Evolutionary conservation across 352 stramenopile species (phyloP), one percentile per base, ranked within the genome.

Genomic region (Nothophytophthora sp.): DNA sequence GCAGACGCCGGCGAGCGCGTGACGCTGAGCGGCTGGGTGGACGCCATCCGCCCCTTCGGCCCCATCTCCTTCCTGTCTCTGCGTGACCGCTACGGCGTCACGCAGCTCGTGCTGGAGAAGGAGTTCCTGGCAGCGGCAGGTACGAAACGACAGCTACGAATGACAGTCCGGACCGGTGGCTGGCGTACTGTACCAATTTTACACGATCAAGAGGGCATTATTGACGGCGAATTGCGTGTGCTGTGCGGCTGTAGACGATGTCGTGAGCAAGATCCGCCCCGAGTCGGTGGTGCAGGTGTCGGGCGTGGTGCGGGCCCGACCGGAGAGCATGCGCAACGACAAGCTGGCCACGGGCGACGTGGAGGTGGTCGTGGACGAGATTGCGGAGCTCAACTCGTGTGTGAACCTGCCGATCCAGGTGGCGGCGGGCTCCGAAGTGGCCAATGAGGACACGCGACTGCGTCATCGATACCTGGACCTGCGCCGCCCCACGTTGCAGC

Each of bases 401-500:
- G 57, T 64, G 20, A 73, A 67, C 29, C 46, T 88, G 36, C 75
- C 81, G 7, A 60, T 93, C 20, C 82, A 91, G 52, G 79, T 92
- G 12, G 66, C 76, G 2, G 70, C 64, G 1, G 73, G 75, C 7
- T 87, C 76, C 0, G 40, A 65, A 23, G 36, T 83, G 12, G 73
- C 81, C 10, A 92, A 68, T 38, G 83, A 92, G 41, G 81, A 91
- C 46, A 90, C 76, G 52, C 73, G 84, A 10, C 48, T 96, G 58
- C 76, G 77, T 25, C 69, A 93, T 40, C 76, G 87, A 5, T 90
- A 95, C 60, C 58, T 95, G 44, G 85, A 95, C 52, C 63, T 96
- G 45, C 83, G 87, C 16, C 80, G 84, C 18, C 37, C 82, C 1
- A 53, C 64, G 24, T 59, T 96, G 57, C 86, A 95, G 55, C 76